phyloP scores from a whole-genome alignment of 1,139 yeast genomes.

The Pichia sp. region DNA sequence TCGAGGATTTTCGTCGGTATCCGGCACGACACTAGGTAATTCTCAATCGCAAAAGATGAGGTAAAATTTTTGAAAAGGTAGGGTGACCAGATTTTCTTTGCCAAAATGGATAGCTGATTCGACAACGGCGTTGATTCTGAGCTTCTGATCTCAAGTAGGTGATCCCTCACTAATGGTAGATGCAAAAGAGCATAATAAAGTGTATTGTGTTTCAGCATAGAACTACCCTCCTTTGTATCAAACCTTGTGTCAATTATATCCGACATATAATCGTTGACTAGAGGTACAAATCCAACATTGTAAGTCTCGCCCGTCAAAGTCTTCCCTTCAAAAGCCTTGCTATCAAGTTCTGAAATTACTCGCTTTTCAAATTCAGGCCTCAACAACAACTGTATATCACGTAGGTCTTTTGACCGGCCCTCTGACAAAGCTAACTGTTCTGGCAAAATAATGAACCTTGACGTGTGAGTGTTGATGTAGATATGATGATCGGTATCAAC shows the following conservation, averaged over 20 bases:
- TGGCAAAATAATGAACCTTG: slow-evolving; percentile 55
- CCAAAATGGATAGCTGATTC: slow-evolving; percentile 33
- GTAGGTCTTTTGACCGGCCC: slow-evolving; percentile 34
- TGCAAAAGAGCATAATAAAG: slow-evolving; percentile 56
- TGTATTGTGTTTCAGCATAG: slow-evolving; percentile 37
- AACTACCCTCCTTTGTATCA: slow-evolving; percentile 38
- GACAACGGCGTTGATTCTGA: slow-evolving; percentile 26
- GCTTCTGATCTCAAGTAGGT: slow-evolving; percentile 37
- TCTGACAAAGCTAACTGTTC: slow-evolving; percentile 45
- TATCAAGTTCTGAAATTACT: slow-evolving; percentile 35
- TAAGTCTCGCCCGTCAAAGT: slow-evolving; percentile 48
- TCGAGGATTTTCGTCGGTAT: slow-evolving; percentile 38
- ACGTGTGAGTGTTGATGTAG: slow-evolving; percentile 49
- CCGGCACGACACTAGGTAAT: slow-evolving; percentile 43
- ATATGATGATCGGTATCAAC: slow-evolving; percentile 60
- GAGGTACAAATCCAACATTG: slow-evolving; percentile 60
- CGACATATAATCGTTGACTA: slow-evolving; percentile 39
- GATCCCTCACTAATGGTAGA: slow-evolving; percentile 48
- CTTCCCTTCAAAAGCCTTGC: slow-evolving; percentile 22
- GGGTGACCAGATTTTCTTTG: slow-evolving; percentile 63
- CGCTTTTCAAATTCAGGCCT: slow-evolving; percentile 46
- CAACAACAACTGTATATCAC: slow-evolving; percentile 50
- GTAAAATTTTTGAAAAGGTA: slow-evolving; percentile 55
- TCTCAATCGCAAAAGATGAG: slow-evolving; percentile 64
- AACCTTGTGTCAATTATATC: background rate